Base-by-base conservation (phyloP, 768 basidiomycete species). In the Podaxis sp. region DNA sequence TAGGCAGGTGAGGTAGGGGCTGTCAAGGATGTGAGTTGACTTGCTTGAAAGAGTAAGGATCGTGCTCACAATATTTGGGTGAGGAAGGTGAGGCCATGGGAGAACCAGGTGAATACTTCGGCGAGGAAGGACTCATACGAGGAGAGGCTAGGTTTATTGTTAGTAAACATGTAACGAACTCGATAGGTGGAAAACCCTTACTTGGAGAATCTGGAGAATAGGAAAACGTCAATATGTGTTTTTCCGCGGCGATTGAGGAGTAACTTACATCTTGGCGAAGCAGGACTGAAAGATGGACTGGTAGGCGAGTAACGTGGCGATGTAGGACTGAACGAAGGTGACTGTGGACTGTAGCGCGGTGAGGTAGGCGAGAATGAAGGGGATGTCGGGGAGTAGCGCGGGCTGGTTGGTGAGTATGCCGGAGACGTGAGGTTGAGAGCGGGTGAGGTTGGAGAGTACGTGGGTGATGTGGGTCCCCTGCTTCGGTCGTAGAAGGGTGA, bases 21-120 rank as follows among this genome's bases (percentile, higher is more conserved):
- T 93, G 65, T 61, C 27, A 62, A 52, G 60, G 50, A 18, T 21
- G 2, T 63, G 62, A 52, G 69, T 65, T 6, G 56, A 58, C 4
- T 38, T n/a, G 27, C 13, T 55, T 56, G 2, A 23, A 35, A 38
- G 28, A 18, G 5, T 36, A 11, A 11, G 28, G n/a, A 47, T 18
- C 53, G 28, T 25, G 79, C 91, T 64, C 74, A 93, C 92, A 93
- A 72, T 93, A 93, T 82, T 90, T 91, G 58, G 95, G 95, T 37
- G 93, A 95, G 2, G 95, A 84, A 0, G 95, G 95, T 2, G 92
- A 94, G 6, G 88, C 85, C 72, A 81, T 76, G n/a, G 95, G 95
- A 3, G 93, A 95, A 0, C 95, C 93, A 2, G 95, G 95, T 10
- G 93, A 95, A 73, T 95, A 97, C 68, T 89, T 91, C 5, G 94